phyloP scores from a whole-genome alignment of 140 eudicot species.

The Senecio squalidus region DNA sequence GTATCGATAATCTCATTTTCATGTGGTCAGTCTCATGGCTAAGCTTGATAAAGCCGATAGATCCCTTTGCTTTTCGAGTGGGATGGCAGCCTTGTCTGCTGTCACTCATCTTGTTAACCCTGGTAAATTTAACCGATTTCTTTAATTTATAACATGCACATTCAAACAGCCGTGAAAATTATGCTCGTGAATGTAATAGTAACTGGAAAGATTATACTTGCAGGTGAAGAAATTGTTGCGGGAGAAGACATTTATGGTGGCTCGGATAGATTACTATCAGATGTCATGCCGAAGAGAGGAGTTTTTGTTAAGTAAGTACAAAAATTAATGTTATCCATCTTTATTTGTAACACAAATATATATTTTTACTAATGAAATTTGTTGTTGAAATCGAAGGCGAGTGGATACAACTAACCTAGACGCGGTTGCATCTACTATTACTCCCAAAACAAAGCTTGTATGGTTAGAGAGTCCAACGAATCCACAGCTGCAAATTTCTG shows the following conservation, averaged over 20 bases:
- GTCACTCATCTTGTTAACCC: slow-evolving; percentile 65
- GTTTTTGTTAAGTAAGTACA: slow-evolving; percentile 62
- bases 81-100: slow-evolving; percentile 95
- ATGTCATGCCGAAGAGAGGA: slow-evolving; percentile 65
- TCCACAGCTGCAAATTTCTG: slow-evolving; percentile 73
- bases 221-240: slow-evolving; percentile 74
- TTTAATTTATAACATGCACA: too few species aligned
- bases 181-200: too few species aligned
- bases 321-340: not conserved
- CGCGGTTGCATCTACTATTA: slow-evolving; percentile 61
- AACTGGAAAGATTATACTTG: too few species aligned
- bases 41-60: slow-evolving; percentile 90
- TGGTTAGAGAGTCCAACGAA: slow-evolving; percentile 90
- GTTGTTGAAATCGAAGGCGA: slow-evolving; percentile 41
- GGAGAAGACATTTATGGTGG: slow-evolving; percentile 89
- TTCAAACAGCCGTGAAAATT: too few species aligned
- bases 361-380: not conserved
- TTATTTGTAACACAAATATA: not conserved
- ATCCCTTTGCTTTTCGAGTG: slow-evolving; percentile 87
- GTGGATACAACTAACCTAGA: slow-evolving; percentile 63
- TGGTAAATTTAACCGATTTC: not conserved
- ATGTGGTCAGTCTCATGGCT: slow-evolving; percentile 56
- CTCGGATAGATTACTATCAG: slow-evolving; percentile 63
- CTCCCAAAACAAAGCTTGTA: slow-evolving; percentile 64
- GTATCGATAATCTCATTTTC: not conserved